phyloP scores from a whole-genome alignment of 257 asterid genomes.

The Solanum piurae region DNA sequence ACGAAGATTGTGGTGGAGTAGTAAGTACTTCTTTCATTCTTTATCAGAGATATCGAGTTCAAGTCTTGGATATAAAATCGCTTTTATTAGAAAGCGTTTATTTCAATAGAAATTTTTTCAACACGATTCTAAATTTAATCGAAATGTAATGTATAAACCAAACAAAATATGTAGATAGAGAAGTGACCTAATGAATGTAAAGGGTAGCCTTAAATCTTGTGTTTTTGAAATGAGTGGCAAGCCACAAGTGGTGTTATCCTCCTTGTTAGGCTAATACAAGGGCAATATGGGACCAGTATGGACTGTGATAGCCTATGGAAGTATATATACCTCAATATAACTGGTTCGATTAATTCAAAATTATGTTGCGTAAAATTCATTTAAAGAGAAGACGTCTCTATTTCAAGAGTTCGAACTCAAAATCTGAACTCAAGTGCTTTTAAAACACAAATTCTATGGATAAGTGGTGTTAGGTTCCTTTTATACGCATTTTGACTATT shows the following conservation, averaged over 20 bases:
- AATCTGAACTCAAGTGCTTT: neutral
- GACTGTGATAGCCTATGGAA: neutral
- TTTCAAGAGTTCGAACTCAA: too few species aligned
- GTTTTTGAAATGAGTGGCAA: neutral
- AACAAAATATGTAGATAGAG: neutral
- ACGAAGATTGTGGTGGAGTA: neutral
- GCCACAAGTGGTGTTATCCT: neutral
- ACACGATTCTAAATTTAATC: too few species aligned
- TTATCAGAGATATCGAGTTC: neutral
- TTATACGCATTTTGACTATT: too few species aligned
- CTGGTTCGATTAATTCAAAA: neutral
- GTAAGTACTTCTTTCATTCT: too few species aligned
- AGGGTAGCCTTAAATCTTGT: neutral
- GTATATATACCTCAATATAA: neutral
- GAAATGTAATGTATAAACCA: too few species aligned
- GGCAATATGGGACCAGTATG: neutral
- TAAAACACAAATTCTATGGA: neutral
- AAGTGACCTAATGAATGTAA: neutral
- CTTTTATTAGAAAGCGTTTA: too few species aligned
- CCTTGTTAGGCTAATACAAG: neutral
- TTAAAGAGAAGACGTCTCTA: too few species aligned
- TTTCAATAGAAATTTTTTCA: too few species aligned
- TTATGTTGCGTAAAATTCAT: neutral
- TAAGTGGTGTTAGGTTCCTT: neutral
- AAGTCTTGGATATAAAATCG: fast-evolving